Conservation (phyloP, 352 stramenopile genomes). For the Globisporangium solare region DNA sequence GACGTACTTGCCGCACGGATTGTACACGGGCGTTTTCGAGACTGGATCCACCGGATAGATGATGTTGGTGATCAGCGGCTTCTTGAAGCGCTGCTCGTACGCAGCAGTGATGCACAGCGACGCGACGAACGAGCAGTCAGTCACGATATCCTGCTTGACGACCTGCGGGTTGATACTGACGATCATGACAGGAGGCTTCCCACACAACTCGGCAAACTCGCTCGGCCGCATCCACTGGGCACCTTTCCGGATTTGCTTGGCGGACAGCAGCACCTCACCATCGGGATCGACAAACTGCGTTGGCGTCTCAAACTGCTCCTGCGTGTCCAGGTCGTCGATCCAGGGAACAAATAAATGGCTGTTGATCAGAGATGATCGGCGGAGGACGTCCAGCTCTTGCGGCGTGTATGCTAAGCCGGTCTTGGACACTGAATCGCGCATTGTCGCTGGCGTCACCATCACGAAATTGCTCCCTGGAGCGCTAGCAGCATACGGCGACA, state of each 20-base stretch:
- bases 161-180: conserved; percentile 61
- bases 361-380: conserved; percentile 81
- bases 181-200: conserved; percentile 61
- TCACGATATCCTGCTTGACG: conserved; percentile 88
- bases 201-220: conserved; percentile 48
- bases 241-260: conserved; percentile 61
- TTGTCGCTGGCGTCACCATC: background rate
- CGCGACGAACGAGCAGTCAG: conserved; percentile 92
- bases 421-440: conserved; percentile 8
- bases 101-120: conserved; percentile 90
- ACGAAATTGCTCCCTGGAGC: background rate
- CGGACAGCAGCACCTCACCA: conserved; percentile 55
- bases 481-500: background rate
- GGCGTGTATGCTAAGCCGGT: conserved; percentile 35
- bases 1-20: conserved; percentile 94
- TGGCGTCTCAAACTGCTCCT: conserved; percentile 48
- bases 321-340: conserved; percentile 57
- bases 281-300: conserved; percentile 68
- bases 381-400: conserved; percentile 74
- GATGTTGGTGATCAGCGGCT: conserved; percentile 91
- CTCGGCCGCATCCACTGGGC: conserved; percentile 63
- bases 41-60: conserved; percentile 90
- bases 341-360: conserved; percentile 80
- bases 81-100: conserved; percentile 90
- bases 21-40: conserved; percentile 71